Conservation (phyloP, 1,284 basidiomycete species). For the Phylloboletellus chloephorus region DNA sequence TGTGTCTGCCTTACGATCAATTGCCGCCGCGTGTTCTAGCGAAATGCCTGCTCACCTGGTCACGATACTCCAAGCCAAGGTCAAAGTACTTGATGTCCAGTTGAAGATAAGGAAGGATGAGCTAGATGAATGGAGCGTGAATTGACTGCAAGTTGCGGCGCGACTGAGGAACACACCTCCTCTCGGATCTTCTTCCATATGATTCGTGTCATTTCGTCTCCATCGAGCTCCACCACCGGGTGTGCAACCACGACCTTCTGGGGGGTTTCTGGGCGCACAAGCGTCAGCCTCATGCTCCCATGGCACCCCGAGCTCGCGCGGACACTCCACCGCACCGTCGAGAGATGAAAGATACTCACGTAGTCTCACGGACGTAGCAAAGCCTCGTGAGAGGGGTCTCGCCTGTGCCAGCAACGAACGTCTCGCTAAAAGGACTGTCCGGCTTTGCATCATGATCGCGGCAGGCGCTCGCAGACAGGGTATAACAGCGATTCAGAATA, state of each 20-base stretch:
- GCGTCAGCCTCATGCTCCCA: constrained; percentile 9
- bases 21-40: not conserved
- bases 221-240: constrained; percentile 94
- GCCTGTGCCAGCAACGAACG: constrained; percentile 25
- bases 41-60: constrained; percentile 52
- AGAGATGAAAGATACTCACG: constrained; percentile 24
- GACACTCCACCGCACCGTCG: not conserved
- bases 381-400: constrained; percentile 23
- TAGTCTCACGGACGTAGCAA: constrained; percentile 26
- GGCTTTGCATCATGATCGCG: constrained; percentile 18
- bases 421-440: constrained; percentile 23
- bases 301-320: constrained; percentile 4
- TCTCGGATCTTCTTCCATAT: constrained; percentile 99
- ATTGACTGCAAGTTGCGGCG: not conserved
- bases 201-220: constrained; percentile 96
- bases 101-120: constrained; percentile 92
- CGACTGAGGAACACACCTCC: constrained; percentile 53
- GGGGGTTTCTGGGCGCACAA: constrained; percentile 19
- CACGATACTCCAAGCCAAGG: constrained; percentile 88
- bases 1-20: constrained; percentile 58
- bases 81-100: constrained; percentile 99
- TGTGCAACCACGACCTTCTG: constrained; percentile 80
- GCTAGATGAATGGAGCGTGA: constrained; percentile 40
- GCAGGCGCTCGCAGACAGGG: constrained; percentile 11
- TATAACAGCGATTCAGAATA: constrained; percentile 17